Percentiles rank a stretch among this genome's conserved stretches.
These are phyloP conservation scores for Angophora floribunda DNA, from an alignment of 345 rosid species.

Conservation along the genomic window DNA sequence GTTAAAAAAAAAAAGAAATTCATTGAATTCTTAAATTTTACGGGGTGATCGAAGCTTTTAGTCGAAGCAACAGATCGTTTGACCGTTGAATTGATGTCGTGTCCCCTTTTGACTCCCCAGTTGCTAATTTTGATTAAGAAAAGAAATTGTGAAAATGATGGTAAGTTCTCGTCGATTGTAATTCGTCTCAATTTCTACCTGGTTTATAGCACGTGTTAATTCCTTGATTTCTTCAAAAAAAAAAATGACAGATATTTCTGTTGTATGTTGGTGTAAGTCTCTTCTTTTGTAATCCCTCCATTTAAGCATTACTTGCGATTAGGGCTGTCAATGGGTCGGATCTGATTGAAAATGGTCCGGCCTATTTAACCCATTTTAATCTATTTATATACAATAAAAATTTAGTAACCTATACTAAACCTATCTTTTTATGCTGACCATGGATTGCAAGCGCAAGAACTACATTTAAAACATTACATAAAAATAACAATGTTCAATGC, in stretches of 20 bases:
- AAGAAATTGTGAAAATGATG: not conserved
- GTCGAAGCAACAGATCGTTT: not conserved
- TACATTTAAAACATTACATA: not conserved
- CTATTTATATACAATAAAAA: too few relatives aligned
- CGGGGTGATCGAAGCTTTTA: not conserved
- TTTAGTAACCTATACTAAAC: too few relatives aligned
- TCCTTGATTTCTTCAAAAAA: not conserved
- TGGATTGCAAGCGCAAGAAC: not conserved
- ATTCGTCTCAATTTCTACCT: not conserved
- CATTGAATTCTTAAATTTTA: not conserved
- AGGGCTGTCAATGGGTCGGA: not conserved
- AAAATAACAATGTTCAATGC: not conserved
- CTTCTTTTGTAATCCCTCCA: not conserved
- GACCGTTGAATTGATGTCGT: not conserved
- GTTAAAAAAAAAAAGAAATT: not conserved
- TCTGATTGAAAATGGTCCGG: too few relatives aligned
- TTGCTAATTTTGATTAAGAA: not conserved
- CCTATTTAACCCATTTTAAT: not conserved
- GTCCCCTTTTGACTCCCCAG: not conserved
- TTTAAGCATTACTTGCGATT: too few relatives aligned
- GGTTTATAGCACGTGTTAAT: not conserved
- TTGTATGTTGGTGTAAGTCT: not conserved
- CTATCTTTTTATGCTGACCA: not conserved
- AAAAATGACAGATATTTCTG: not conserved
- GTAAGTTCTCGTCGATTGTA: not conserved